Conservation (phyloP, 768 basidiomycete species). For the Paxillus rubicundulus region DNA sequence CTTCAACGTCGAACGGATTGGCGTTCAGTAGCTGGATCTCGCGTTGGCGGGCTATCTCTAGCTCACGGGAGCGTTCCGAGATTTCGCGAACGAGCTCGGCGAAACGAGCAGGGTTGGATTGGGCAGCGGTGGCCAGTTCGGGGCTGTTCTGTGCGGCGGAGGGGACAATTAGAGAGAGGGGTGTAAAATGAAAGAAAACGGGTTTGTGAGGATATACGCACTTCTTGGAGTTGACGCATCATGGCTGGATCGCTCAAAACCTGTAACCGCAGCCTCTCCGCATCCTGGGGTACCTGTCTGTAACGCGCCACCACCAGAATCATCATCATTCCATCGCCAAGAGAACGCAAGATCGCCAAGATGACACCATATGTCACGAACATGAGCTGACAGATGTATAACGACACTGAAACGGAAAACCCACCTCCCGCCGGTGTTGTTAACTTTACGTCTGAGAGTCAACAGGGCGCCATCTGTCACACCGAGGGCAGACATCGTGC, state of each 20-base stretch:
- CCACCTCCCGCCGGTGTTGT: slow-evolving; percentile 41
- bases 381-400: too few species aligned
- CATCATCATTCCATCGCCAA: neutral
- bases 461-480: slow-evolving; percentile 63
- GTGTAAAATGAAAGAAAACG: neutral
- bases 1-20: slow-evolving; percentile 89
- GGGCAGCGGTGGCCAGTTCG: slow-evolving; percentile 73
- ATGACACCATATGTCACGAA: neutral
- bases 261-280: slow-evolving; percentile 90
- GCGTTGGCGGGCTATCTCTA: slow-evolving; percentile 55
- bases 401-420: neutral
- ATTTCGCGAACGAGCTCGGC: slow-evolving; percentile 67
- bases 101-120: slow-evolving; percentile 68
- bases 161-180: neutral
- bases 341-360: neutral
- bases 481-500: slow-evolving; percentile 66
- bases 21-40: slow-evolving; percentile 73
- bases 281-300: slow-evolving; percentile 73
- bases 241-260: slow-evolving; percentile 79
- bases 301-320: neutral
- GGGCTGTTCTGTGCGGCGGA: slow-evolving; percentile 60
- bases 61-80: slow-evolving; percentile 49
- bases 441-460: slow-evolving; percentile 60
- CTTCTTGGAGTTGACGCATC: slow-evolving; percentile 71
- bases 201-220: slow-evolving; percentile 31